phyloP scores from a whole-genome alignment of 129 eudicot species.

The Flaveria ramosissima region DNA sequence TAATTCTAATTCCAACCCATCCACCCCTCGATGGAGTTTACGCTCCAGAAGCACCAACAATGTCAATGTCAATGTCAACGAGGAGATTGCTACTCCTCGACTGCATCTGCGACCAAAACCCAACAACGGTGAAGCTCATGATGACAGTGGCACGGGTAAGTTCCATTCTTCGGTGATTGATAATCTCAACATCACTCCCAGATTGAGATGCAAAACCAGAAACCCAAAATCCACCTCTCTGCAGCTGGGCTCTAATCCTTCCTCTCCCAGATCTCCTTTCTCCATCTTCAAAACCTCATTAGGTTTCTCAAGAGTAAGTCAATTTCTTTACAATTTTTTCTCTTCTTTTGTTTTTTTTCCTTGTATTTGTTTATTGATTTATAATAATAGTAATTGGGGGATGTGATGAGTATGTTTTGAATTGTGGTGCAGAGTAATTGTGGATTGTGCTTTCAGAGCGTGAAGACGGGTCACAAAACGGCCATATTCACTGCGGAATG shows the following conservation, averaged over 20 bases:
- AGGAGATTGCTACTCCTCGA: conserved; percentile 37
- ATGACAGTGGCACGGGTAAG: neutral
- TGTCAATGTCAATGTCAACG: neutral
- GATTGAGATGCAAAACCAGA: conserved; percentile 54
- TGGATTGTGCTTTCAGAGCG: conserved; percentile 83
- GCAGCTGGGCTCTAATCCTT: conserved; percentile 46
- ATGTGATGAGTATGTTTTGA: too few relatives aligned
- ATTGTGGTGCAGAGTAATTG: conserved; percentile 62
- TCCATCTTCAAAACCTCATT: conserved; percentile 73
- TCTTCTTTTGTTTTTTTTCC: too few relatives aligned
- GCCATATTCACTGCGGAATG: conserved; percentile 92
- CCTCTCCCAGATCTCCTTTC: conserved; percentile 97
- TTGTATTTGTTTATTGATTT: too few relatives aligned
- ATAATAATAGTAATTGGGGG: too few relatives aligned
- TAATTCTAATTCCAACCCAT: too few relatives aligned
- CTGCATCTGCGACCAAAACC: conserved; percentile 40
- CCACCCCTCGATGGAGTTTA: conserved; percentile 52
- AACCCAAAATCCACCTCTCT: conserved; percentile 27
- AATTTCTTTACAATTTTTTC: too few relatives aligned
- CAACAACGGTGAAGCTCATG: neutral
- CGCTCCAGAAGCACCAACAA: conserved; percentile 37
- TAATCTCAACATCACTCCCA: conserved; percentile 48
- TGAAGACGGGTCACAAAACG: conserved; percentile 76
- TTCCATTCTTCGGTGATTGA: conserved; percentile 35
- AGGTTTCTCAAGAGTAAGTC: conserved; percentile 72